A percentile compares a stretch with the other conserved stretches of the same genome.
Conservation (phyloP, 1,284 basidiomycete genomes). For the Mycosarcoma mackinlayi region DNA sequence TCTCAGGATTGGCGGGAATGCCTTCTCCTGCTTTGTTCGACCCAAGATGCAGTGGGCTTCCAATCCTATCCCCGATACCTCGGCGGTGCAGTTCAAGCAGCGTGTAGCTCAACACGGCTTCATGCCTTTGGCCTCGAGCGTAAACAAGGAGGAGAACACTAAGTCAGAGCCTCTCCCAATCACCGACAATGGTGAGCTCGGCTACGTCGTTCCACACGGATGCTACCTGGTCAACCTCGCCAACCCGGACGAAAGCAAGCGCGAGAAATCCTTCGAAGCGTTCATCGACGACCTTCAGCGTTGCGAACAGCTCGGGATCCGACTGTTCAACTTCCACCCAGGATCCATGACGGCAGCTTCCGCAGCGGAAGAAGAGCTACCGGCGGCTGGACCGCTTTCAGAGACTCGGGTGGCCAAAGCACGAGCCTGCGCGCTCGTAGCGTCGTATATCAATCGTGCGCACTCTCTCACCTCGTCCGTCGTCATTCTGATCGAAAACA, state of each 20-base stretch:
- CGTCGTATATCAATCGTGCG: constrained; percentile 79
- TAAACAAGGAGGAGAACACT: constrained; percentile 5
- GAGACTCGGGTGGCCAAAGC: constrained; percentile 72
- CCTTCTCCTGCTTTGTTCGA: constrained; percentile 85
- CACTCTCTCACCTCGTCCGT: constrained; percentile 77
- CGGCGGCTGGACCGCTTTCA: constrained; percentile 71
- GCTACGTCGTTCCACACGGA: constrained; percentile 80
- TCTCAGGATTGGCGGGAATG: constrained; percentile 75
- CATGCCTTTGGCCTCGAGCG: not conserved
- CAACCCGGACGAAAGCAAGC: constrained; percentile 82
- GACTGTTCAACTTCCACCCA: constrained; percentile 85
- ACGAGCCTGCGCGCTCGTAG: constrained; percentile 77
- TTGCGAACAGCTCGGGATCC: constrained; percentile 80
- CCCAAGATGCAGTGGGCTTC: constrained; percentile 83
- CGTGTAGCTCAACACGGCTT: constrained; percentile 20
- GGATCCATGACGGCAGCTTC: constrained; percentile 41
- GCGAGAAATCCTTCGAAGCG: constrained; percentile 81
- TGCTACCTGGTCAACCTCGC: constrained; percentile 87
- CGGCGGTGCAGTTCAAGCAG: constrained; percentile 68
- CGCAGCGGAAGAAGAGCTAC: not conserved
- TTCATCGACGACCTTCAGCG: constrained; percentile 85
- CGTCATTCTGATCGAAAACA: constrained; percentile 83
- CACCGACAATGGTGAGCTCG: constrained; percentile 3
- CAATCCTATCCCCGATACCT: constrained; percentile 73
- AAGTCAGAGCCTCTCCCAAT: not conserved